These are phyloP conservation scores for Petunia secreta DNA, from an alignment of 257 asterid genomes.

Conservation along the genomic window DNA sequence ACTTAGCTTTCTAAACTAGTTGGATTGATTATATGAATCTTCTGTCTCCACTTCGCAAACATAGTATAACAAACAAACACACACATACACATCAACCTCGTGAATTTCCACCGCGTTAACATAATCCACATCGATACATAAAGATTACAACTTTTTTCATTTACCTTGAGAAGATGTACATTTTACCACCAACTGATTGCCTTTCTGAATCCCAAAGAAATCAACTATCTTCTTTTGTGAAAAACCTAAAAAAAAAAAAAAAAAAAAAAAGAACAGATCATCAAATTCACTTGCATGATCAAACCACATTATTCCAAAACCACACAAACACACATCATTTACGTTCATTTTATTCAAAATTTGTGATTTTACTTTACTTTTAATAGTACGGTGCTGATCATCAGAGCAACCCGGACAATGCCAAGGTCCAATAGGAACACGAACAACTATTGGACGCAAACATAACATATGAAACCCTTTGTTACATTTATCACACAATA, in stretches of 20 bases:
- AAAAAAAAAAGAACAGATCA: not conserved
- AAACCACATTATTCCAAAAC: not conserved
- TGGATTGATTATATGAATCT: not conserved
- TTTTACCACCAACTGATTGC: slow-evolving; percentile 39
- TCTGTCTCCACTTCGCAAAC: not conserved
- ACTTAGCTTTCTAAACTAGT: not conserved
- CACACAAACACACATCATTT: slow-evolving; percentile 16
- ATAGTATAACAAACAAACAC: not conserved
- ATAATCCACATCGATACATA: not conserved
- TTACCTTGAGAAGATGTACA: slow-evolving; percentile 66
- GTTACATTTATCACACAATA: slow-evolving; percentile 76
- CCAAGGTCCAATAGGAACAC: slow-evolving; percentile 80
- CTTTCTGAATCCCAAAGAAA: slow-evolving; percentile 72
- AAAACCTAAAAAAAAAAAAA: slow-evolving; percentile 49
- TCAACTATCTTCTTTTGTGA: slow-evolving; percentile 71
- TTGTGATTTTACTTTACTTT: slow-evolving; percentile 46
- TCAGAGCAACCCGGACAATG: slow-evolving; percentile 67
- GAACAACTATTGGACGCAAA: slow-evolving; percentile 70
- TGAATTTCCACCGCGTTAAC: not conserved
- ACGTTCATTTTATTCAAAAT: not conserved
- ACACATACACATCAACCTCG: not conserved
- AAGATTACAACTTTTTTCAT: not conserved
- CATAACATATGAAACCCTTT: slow-evolving; percentile 77
- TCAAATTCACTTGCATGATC: not conserved
- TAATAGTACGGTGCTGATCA: slow-evolving; percentile 47